Conservation (phyloP, 106 monocot species). For the Dendrobium officinale region DNA sequence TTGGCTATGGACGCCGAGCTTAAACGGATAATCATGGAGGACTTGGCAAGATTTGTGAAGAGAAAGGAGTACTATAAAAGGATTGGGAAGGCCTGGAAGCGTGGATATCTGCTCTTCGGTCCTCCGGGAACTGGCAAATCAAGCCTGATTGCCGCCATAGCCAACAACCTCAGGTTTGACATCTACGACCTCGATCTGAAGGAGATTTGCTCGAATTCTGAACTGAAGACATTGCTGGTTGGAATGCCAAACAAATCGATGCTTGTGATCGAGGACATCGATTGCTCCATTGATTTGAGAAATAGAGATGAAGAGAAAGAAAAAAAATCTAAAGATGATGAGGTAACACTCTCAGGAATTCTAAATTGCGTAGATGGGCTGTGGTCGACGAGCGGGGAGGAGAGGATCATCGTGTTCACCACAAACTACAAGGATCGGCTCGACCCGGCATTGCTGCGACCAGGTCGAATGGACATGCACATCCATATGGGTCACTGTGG, state of each 20-base stretch:
- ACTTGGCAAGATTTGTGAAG: constrained; percentile 19
- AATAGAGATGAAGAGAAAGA: constrained; percentile 8
- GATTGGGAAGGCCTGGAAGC: constrained; percentile 32
- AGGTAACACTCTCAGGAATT: constrained; percentile 21
- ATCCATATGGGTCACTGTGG: constrained; percentile 23
- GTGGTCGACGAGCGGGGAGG: constrained; percentile 25
- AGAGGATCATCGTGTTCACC: constrained; percentile 25
- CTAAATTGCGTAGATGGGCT: constrained; percentile 24
- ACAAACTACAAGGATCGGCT: constrained; percentile 26
- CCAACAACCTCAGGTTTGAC: constrained; percentile 23
- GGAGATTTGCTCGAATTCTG: constrained; percentile 1
- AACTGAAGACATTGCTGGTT: constrained; percentile 5
- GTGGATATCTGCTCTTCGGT: constrained; percentile 29
- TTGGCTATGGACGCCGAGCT: constrained; percentile 22
- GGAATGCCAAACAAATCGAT: constrained; percentile 11
- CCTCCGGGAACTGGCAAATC: constrained; percentile 38
- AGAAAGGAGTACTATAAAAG: constrained; percentile 21
- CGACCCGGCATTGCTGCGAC: constrained; percentile 22
- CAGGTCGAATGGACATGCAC: constrained; percentile 33
- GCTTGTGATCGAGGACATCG: constrained; percentile 28
- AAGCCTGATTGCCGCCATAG: constrained; percentile 31
- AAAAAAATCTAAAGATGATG: neutral
- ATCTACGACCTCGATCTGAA: constrained; percentile 25
- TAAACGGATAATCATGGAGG: constrained; percentile 17
- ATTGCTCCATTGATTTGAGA: constrained; percentile 11